Evolutionary conservation across 2,329 filamentous ascomycete genomes (phyloP).

Genomic region (Hortaea werneckii): DNA sequence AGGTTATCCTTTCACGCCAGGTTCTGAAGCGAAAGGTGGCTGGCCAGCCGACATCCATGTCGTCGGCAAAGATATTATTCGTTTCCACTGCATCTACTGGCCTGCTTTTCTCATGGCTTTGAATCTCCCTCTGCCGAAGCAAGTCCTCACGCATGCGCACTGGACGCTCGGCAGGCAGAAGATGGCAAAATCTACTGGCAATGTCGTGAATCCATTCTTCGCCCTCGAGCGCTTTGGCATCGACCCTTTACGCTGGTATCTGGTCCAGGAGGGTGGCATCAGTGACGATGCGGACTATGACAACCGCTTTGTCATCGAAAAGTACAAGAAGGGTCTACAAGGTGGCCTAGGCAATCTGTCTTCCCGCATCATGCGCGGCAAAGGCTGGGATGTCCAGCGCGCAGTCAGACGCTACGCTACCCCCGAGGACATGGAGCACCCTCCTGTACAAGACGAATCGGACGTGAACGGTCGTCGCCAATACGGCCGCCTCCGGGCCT

Average conservation of each 20-base stretch:
- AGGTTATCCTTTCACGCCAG: slow-evolving; percentile 72
- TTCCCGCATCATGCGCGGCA: slow-evolving; percentile 50
- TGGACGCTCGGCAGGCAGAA: slow-evolving; percentile 89
- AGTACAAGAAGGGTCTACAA: slow-evolving; percentile 72
- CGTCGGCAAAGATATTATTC: slow-evolving; percentile 90
- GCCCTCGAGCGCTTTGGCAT: slow-evolving; percentile 81
- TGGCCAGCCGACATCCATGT: slow-evolving; percentile 93
- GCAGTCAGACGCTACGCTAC: slow-evolving; percentile 22
- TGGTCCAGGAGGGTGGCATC: slow-evolving; percentile 70
- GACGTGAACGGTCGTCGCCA: slow-evolving; percentile 1
- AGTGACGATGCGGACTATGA: slow-evolving; percentile 73
- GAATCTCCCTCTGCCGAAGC: slow-evolving; percentile 64
- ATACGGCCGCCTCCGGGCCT: slow-evolving; percentile 11
- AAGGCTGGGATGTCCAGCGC: slow-evolving; percentile 47
- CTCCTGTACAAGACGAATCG: slow-evolving; percentile 5
- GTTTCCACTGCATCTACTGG: slow-evolving; percentile 98
- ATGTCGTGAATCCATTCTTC: slow-evolving; percentile 89
- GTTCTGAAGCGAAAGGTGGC: slow-evolving; percentile 49
- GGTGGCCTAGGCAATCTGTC: slow-evolving; percentile 71
- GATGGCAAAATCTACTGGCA: slow-evolving; percentile 94
- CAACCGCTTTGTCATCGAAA: slow-evolving; percentile 62
- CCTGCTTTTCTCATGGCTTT: slow-evolving; percentile 89
- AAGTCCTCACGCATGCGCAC: slow-evolving; percentile 80
- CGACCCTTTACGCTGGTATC: slow-evolving; percentile 81
- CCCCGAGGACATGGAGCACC: slow-evolving; percentile 3